Base-by-base conservation (phyloP, 1,139 yeast species). In the Candida sanyaensis region DNA sequence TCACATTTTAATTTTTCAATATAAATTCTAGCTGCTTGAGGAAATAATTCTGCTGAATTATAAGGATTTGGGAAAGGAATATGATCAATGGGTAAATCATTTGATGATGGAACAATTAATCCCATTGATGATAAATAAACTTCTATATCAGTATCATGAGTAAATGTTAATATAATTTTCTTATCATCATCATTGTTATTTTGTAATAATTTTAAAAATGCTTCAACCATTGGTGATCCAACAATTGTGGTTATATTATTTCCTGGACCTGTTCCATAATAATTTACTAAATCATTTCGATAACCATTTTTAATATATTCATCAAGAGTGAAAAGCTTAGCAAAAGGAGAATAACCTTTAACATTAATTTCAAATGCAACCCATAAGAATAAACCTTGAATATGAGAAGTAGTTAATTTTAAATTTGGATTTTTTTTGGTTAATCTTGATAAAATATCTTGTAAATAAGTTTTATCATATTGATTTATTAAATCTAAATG, bases 341-440 rank as follows among this genome's bases (percentile, higher is more conserved):
- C 78, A 45, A 81, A 71, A 6, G 73, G 71, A 6, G 83, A 70
- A 8, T 61, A 46, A 1, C 84, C 86, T 31, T 64, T 65, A 17
- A 75, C 80, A 54, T 80, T 79, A 50, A 81, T 57, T 56, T 81
- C 87, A 62, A 69, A 83, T 1, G 83, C 83, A 63, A 86, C 81
- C 66, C 78, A 66, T 37, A 66, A 64, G 53, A 76, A 65, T 55
- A 80, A 54, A 37, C 62, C 56, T 41, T 60, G 58, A 29, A 81
- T 71, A 51, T 84, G 84, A 9, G 54, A 49, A 6, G 65, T 56
- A 4, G 73, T 69, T 12, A 81, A 59, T 54, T 73, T 66, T 46
- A 77, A 68, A 21, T 56, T 54, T 1, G 64, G 65, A 43, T 62
- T 62, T 13, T 46, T 64, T 47, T 60, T 58, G 46, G 65, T 66